These are phyloP conservation scores for Hypsizygus ulmarius DNA, from an alignment of 1,284 basidiomycete genomes.

Conservation along the genomic window DNA sequence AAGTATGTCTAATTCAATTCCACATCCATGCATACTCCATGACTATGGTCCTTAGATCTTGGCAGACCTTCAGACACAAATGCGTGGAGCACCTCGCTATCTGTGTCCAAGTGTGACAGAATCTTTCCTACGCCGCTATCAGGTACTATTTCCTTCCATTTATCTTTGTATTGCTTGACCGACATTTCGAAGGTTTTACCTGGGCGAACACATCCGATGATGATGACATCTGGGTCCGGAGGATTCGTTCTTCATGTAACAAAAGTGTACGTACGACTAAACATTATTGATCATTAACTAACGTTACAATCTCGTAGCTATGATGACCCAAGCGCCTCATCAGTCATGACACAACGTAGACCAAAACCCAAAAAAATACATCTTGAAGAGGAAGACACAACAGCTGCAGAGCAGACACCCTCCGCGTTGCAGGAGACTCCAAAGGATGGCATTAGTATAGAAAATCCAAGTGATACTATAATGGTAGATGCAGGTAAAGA, in stretches of 20 bases:
- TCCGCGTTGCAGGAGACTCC: slow-evolving; percentile 5
- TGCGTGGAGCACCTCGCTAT: slow-evolving; percentile 68
- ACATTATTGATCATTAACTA: slow-evolving; percentile 1
- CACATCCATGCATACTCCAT: too few species aligned
- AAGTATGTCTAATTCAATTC: slow-evolving; percentile 43
- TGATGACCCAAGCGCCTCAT: slow-evolving; percentile 63
- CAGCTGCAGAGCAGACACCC: neutral
- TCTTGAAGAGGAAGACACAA: slow-evolving; percentile 14
- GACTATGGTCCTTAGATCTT: slow-evolving; percentile 49
- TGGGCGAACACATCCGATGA: slow-evolving; percentile 93
- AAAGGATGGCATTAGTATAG: slow-evolving; percentile 7
- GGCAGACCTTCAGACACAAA: slow-evolving; percentile 71
- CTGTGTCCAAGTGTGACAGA: slow-evolving; percentile 84
- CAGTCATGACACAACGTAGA: slow-evolving; percentile 35
- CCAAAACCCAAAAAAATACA: slow-evolving; percentile 26
- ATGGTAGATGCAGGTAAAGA: slow-evolving; percentile 13
- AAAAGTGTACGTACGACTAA: slow-evolving; percentile 65
- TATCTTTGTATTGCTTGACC: too few species aligned
- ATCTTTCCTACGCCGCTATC: slow-evolving; percentile 88
- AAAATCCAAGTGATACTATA: slow-evolving; percentile 14
- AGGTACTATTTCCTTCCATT: slow-evolving; percentile 31
- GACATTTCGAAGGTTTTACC: slow-evolving; percentile 55
- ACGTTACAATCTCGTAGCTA: slow-evolving; percentile 40
- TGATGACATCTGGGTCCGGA: slow-evolving; percentile 88
- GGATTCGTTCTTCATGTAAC: slow-evolving; percentile 86